A percentile compares a stretch with the other conserved stretches of the same genome.
These are phyloP conservation scores for Pichia sp. DNA, from an alignment of 1,139 yeast species.

Conservation along the genomic window DNA sequence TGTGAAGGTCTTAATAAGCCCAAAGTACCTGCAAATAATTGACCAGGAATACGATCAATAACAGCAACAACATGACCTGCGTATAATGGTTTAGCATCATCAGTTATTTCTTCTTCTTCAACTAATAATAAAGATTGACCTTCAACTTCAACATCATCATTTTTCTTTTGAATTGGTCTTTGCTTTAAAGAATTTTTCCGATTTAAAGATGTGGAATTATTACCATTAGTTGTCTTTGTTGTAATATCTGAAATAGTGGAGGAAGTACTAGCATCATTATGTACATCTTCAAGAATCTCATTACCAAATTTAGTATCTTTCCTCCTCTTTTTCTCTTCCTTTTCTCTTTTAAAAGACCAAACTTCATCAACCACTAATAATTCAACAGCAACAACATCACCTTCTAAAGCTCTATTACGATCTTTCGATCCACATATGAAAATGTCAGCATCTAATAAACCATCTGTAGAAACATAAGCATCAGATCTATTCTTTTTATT, in stretches of 20 bases:
- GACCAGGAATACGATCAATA: constrained; percentile 95
- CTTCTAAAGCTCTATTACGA: constrained; percentile 94
- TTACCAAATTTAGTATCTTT: constrained; percentile 46
- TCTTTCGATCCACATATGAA: constrained; percentile 99
- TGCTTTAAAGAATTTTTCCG: constrained; percentile 90
- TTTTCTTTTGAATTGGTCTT: constrained; percentile 96
- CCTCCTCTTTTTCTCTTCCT: constrained; percentile 93
- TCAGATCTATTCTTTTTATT: constrained; percentile 94
- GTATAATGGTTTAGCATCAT: constrained; percentile 85
- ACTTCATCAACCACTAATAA: constrained; percentile 92
- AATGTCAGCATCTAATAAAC: constrained; percentile 89
- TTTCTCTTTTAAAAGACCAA: constrained; percentile 93
- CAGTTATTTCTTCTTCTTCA: constrained; percentile 94
- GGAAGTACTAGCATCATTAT: constrained; percentile 58
- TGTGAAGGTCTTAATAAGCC: constrained; percentile 94
- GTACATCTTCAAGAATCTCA: constrained; percentile 54
- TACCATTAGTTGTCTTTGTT: constrained; percentile 18
- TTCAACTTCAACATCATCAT: constrained; percentile 97
- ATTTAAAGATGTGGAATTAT: constrained; percentile 35
- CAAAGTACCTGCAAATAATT: constrained; percentile 85
- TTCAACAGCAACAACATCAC: constrained; percentile 94
- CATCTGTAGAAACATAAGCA: constrained; percentile 96
- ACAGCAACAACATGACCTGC: constrained; percentile 99
- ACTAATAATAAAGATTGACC: constrained; percentile 87
- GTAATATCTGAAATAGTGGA: constrained; percentile 13